Conservation (phyloP, 257 asterid species). For the Mitragyna speciosa region DNA sequence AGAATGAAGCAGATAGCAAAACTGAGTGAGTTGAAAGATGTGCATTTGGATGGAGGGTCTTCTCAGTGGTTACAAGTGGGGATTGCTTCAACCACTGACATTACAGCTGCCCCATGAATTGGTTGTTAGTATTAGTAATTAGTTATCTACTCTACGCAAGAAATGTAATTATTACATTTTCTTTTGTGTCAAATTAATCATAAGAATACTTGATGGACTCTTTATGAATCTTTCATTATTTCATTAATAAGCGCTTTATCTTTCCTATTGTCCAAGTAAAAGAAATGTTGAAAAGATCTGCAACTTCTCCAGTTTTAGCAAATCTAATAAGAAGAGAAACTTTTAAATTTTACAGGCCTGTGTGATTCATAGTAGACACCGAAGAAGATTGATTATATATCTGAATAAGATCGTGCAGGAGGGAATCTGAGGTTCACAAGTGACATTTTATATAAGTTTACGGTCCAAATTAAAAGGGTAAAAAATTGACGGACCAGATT, state of each 20-base stretch:
- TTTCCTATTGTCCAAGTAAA: neutral
- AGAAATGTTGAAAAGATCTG: too few species aligned
- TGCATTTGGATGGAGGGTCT: conserved; percentile 53
- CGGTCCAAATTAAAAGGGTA: too few species aligned
- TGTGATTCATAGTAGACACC: too few species aligned
- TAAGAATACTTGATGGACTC: neutral
- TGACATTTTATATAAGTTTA: too few species aligned
- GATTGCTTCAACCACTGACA: conserved; percentile 52
- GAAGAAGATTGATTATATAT: too few species aligned
- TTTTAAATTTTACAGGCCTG: too few species aligned
- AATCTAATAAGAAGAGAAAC: too few species aligned
- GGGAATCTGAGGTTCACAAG: too few species aligned
- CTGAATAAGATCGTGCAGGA: too few species aligned
- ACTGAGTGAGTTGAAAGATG: conserved; percentile 57
- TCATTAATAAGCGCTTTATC: neutral
- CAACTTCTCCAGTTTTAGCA: too few species aligned
- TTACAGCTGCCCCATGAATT: conserved; percentile 12
- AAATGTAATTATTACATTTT: conserved; percentile 17
- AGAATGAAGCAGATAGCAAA: conserved; percentile 53
- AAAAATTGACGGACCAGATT: too few species aligned
- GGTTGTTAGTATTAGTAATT: neutral
- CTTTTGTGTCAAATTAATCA: neutral
- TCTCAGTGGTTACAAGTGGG: conserved; percentile 75
- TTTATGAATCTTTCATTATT: neutral
- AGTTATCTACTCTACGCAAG: neutral